Conservation (phyloP, 2,329 filamentous ascomycete species). For the Epicoccum sorghinum region DNA sequence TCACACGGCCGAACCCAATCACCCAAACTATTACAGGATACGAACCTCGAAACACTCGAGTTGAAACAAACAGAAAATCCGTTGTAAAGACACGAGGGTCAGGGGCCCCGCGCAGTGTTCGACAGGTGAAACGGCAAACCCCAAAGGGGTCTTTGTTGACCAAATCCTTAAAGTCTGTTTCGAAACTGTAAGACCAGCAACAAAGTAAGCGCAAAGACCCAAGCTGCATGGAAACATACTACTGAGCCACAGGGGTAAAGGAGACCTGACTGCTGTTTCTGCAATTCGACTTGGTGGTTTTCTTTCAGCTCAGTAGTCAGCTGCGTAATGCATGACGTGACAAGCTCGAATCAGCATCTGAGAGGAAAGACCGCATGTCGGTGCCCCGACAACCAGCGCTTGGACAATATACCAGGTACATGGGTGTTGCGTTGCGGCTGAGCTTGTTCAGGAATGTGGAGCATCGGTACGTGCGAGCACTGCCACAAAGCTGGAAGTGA, state of each 20-base stretch:
- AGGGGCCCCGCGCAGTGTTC: no score
- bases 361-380: constrained; percentile 1
- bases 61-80: not conserved
- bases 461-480: constrained; percentile 9
- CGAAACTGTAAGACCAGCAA: not conserved
- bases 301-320: no score
- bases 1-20: not conserved
- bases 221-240: no score
- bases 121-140: not conserved
- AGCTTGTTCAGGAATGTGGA: constrained; percentile 13
- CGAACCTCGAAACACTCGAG: not conserved
- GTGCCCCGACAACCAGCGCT: constrained; percentile 16
- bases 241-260: no score
- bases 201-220: not conserved
- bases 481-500: constrained; percentile 6
- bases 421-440: constrained; percentile 12
- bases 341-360: not conserved
- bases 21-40: constrained; percentile 1
- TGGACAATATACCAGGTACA: constrained; percentile 1
- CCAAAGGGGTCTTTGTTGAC: not conserved
- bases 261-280: not conserved
- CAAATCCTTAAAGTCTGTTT: not conserved
- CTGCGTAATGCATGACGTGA: constrained; percentile 13
- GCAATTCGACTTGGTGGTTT: not conserved
- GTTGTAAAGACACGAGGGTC: no score